Percentiles rank a stretch among this genome's conserved stretches.
These are phyloP conservation scores for Amanita subjunquillea DNA, from an alignment of 768 basidiomycete species.

Conservation along the genomic window DNA sequence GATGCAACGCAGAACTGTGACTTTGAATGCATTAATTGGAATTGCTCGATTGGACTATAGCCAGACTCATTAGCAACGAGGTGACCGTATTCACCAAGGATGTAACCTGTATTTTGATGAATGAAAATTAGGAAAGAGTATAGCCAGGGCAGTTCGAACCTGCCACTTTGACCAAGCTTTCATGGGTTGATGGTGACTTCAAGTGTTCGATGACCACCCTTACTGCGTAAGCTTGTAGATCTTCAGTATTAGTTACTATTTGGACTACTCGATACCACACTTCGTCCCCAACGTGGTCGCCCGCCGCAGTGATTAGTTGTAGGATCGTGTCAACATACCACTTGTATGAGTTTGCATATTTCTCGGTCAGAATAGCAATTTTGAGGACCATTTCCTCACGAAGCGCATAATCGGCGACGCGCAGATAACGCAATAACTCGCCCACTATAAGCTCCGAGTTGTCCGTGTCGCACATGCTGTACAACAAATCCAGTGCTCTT, in stretches of 20 bases:
- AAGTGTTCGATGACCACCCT: slow-evolving; percentile 87
- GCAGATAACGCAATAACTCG: slow-evolving; percentile 87
- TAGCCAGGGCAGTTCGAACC: slow-evolving; percentile 32
- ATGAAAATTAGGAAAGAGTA: neutral
- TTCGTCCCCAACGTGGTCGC: slow-evolving; percentile 98
- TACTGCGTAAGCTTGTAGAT: slow-evolving; percentile 93
- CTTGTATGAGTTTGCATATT: slow-evolving; percentile 94
- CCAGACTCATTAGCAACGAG: slow-evolving; percentile 92
- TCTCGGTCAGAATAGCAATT: slow-evolving; percentile 97
- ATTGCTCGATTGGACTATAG: slow-evolving; percentile 90
- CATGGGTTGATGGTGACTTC: slow-evolving; percentile 75
- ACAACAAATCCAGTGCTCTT: slow-evolving; percentile 88
- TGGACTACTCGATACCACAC: slow-evolving; percentile 99
- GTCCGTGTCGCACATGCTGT: slow-evolving; percentile 98
- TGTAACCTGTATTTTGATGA: slow-evolving; percentile 57
- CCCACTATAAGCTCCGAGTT: slow-evolving; percentile 96
- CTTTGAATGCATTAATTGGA: slow-evolving; percentile 86
- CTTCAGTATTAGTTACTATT: slow-evolving; percentile 97
- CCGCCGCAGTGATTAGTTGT: slow-evolving; percentile 91
- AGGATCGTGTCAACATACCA: slow-evolving; percentile 99
- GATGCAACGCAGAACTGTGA: slow-evolving; percentile 90
- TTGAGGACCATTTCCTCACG: slow-evolving; percentile 99
- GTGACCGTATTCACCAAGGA: slow-evolving; percentile 97
- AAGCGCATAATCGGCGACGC: slow-evolving; percentile 92
- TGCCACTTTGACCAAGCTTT: slow-evolving; percentile 92